Base-by-base conservation (phyloP, 2,329 filamentous ascomycete species). In the Penicillium sp. region DNA sequence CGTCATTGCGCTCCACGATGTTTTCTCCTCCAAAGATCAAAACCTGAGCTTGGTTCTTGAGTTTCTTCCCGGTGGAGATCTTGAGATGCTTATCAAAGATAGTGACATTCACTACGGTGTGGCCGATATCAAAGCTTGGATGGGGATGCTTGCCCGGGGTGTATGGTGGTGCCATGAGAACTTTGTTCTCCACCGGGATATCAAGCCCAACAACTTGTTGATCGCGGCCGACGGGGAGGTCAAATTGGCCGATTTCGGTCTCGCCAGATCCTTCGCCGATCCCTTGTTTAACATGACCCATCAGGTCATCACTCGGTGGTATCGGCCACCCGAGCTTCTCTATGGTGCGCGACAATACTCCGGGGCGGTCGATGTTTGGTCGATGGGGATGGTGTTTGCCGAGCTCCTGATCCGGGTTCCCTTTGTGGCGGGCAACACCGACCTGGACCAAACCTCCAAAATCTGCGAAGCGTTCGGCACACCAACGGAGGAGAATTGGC, bases 131-230 rank as follows among this genome's bases (percentile, higher is more conserved):
- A 99, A 99, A 75, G 89, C 92, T 17, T 99, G 94, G 94, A 96
- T 97, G 88, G 90, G 90, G 62, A 97, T 97, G 94, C 84, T 97
- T n/a, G 85, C 85, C 29, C 87, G 93, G 42, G 94, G 90, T 27
- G 86, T 97, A 29, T 96, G 91, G 88, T 99, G 96, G 81, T 97
- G 94, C 76, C 94, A 99, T 76, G 90, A 93, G 72, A 95, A 94
- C 74, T 93, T 89, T 68, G 86, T 99, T 19, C 83, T 99, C 31
- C 94, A 99, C 77, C 90, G 94, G 67, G 94, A 99, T 80, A 97
- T 99, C 81, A 99, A 99, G 78, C 93, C 93, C 48, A 97, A 97
- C 84, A 99, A 99, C 79, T 80, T 97, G 76, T 83, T 99, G 59
- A 96, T 99, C 68, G 92, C 92, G 23, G 89, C 91, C 42, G 90